Evolutionary conservation across 1,284 basidiomycete genomes (phyloP).

Genomic region (Vanrija pseudolonga): DNA sequence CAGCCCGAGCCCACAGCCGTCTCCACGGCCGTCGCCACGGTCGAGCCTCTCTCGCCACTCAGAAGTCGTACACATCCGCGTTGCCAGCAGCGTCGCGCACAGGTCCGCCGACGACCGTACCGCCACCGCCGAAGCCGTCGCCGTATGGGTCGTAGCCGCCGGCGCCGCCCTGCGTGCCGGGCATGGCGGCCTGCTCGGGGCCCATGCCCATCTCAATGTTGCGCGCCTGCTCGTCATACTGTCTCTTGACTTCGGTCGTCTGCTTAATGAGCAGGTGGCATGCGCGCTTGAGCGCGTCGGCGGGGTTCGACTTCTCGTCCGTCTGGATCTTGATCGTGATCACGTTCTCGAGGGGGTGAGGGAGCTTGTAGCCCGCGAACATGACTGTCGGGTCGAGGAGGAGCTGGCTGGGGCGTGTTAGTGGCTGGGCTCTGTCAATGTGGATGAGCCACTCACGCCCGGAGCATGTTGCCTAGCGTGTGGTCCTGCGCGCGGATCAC

Average conservation of each 20-base stretch:
- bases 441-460: conserved; percentile 63
- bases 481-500: conserved; percentile 96
- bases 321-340: conserved; percentile 95
- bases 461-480: conserved; percentile 91
- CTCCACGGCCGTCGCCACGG: too few species aligned
- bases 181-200: conserved; percentile 28
- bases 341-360: conserved; percentile 90
- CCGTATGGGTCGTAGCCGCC: conserved; percentile 43
- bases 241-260: conserved; percentile 54
- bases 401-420: conserved; percentile 63
- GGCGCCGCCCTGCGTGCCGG: conserved; percentile 1
- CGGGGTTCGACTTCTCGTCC: conserved; percentile 79
- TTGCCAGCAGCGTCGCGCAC: conserved; percentile 11
- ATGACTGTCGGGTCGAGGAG: conserved; percentile 77
- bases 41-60: not conserved
- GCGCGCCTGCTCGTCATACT: conserved; percentile 53
- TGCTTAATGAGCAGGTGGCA: conserved; percentile 78
- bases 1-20: too few species aligned
- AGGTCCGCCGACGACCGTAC: conserved; percentile 11
- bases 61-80: conserved; percentile 46
- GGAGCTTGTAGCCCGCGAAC: conserved; percentile 97
- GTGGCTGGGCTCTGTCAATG: not conserved
- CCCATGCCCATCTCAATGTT: conserved; percentile 50
- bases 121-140: conserved; percentile 30
- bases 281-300: conserved; percentile 77